These are phyloP conservation scores for Datisca glomerata DNA, from an alignment of 306 rosid genomes.

Conservation along the genomic window DNA sequence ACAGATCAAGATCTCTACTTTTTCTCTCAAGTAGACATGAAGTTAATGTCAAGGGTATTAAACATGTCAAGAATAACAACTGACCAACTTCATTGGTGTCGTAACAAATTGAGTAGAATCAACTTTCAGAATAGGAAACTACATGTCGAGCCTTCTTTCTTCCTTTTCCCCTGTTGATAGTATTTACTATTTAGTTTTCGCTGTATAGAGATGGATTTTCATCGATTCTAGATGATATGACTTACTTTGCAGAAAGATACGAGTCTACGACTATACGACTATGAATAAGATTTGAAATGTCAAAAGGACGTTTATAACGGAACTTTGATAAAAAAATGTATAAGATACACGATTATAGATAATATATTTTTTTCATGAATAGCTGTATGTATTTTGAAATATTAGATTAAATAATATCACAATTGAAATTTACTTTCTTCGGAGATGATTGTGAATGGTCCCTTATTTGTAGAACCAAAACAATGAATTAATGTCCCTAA, in stretches of 20 bases:
- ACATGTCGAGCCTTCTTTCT: slow-evolving; percentile 65
- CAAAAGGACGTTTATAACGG: too few species aligned
- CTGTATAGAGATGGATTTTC: background rate
- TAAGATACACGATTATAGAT: too few species aligned
- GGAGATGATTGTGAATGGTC: too few species aligned
- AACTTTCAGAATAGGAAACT: slow-evolving; percentile 43
- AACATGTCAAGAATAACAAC: slow-evolving; percentile 74
- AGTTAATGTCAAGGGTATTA: slow-evolving; percentile 68
- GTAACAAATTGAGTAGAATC: slow-evolving; percentile 51
- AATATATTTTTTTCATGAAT: too few species aligned
- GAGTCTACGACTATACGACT: too few species aligned
- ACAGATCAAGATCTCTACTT: slow-evolving; percentile 45
- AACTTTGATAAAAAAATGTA: too few species aligned
- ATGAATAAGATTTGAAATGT: too few species aligned
- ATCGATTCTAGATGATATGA: background rate
- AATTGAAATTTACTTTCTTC: too few species aligned
- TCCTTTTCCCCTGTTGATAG: slow-evolving; percentile 64
- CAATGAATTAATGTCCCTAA: too few species aligned
- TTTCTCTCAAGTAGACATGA: slow-evolving; percentile 87
- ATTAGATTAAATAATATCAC: too few species aligned
- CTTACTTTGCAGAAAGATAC: background rate
- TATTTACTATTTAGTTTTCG: background rate
- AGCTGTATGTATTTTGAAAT: too few species aligned
- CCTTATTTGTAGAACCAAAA: too few species aligned
- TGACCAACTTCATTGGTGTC: slow-evolving; percentile 89